Base-by-base conservation (phyloP, 371 early-diverging fungal species). In the Lichtheimia corymbifera region DNA sequence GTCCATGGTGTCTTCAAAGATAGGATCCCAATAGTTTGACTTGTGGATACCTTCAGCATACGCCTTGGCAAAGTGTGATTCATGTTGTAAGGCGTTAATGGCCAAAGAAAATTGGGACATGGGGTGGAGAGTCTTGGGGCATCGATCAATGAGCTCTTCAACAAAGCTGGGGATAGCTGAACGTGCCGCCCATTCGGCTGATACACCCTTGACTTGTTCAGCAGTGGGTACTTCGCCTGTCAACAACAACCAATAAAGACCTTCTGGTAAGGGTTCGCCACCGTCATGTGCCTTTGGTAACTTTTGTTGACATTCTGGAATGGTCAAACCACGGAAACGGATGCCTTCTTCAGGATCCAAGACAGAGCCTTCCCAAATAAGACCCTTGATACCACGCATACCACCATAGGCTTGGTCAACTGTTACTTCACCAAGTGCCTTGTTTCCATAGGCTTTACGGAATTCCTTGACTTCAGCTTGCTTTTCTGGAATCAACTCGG, bases 351-450 rank as follows among this genome's bases (percentile, higher is more conserved):
- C 93, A 61, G 98, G 84, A 78, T 98, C 98, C 62, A 98, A 87
- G 44, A 98, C 91, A 68, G 97, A 97, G 56, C 93, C 93, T 80
- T 98, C 98, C 93, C 94, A 96, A 72, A 98, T 84, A 69, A 98
- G 88, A 80, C 97, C 97, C 88, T 98, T 98, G 86, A 98, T 94
- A 62, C 97, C 98, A 80, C 98, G 93, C 97, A 97, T 97, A 75
- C 98, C 98, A 68, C 97, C 97, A 72, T 97, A 96, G 53, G 89
- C 94, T 92, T 95, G 95, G 82, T 98, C 95, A 64, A 98, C 95
- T 40, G 97, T 96, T 64, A 92, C 93, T 70, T 92, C 88, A 66
- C 98, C 98, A 55, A 97, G 84, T 51, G 87, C 87, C 83, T 93
- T 91, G 72, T 71, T 74, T 47, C 98, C 98, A 65, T 92, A 87